Conservation (phyloP, 352 stramenopile genomes). For the Phytophthora multivora region DNA sequence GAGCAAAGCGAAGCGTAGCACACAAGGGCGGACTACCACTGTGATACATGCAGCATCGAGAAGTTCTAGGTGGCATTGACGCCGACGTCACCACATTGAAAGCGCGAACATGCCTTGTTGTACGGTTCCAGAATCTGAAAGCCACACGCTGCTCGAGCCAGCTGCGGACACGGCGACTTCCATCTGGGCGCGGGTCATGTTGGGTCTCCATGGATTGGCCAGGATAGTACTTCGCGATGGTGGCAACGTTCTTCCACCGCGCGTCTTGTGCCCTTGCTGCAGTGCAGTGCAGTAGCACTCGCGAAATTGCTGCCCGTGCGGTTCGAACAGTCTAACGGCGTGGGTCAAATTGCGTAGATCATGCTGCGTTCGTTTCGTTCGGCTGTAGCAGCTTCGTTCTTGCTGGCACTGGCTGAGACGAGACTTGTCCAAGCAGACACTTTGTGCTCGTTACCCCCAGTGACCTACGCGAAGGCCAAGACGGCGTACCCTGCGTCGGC, state of each 20-base stretch:
- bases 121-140: conserved; percentile 9
- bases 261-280: conserved; percentile 7
- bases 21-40: not conserved
- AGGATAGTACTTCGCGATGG: conserved; percentile 27
- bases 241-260: conserved; percentile 19
- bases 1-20: not conserved
- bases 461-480: conserved; percentile 54
- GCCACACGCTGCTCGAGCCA: conserved; percentile 11
- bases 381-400: conserved; percentile 9
- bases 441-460: conserved; percentile 55
- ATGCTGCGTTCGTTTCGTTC: conserved; percentile 28
- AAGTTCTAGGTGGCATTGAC: not conserved
- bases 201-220: conserved; percentile 21
- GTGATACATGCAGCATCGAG: not conserved
- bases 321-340: conserved; percentile 3
- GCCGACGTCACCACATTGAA: conserved; percentile 1
- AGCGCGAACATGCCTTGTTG: conserved; percentile 5
- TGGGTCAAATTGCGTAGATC: conserved; percentile 1
- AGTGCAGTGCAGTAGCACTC: conserved; percentile 25
- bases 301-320: conserved; percentile 25
- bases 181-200: conserved; percentile 27
- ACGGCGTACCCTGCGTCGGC: conserved; percentile 43
- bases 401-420: conserved; percentile 3
- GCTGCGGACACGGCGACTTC: conserved; percentile 21
- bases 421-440: conserved; percentile 36